Evolutionary conservation across 2,329 filamentous ascomycete genomes (phyloP).

Genomic region (Balansia obtecta): DNA sequence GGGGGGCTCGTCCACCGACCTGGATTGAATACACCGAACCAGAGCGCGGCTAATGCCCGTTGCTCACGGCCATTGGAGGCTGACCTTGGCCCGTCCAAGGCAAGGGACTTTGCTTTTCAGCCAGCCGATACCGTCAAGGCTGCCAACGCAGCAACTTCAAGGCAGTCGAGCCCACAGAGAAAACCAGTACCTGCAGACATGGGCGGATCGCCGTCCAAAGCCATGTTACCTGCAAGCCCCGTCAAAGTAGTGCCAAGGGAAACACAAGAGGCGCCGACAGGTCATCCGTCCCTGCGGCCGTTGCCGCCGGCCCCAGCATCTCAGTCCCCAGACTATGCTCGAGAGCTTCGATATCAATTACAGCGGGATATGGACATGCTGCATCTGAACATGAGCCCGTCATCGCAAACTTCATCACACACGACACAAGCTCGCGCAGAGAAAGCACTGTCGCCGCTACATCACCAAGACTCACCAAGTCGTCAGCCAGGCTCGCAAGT

Average conservation of each 20-base stretch:
- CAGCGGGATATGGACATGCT: conserved; percentile 48
- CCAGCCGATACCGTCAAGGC: conserved; percentile 44
- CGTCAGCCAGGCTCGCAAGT: conserved; percentile 19
- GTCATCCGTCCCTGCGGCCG: conserved; percentile 24
- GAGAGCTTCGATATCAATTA: conserved; percentile 48
- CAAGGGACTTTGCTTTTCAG: conserved; percentile 31
- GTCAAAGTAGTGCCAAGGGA: conserved; percentile 19
- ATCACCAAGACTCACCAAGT: conserved; percentile 8
- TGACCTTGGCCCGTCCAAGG: conserved; percentile 39
- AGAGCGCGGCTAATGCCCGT: conserved; percentile 68
- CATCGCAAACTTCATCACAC: conserved; percentile 1
- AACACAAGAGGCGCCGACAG: conserved; percentile 32
- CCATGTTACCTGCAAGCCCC: conserved; percentile 41
- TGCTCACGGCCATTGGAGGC: conserved; percentile 39
- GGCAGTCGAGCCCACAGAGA: conserved; percentile 48
- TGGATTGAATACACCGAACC: conserved; percentile 61
- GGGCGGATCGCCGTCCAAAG: conserved; percentile 42
- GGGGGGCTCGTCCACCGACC: conserved; percentile 42
- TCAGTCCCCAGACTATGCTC: conserved; percentile 48
- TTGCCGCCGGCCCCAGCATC: conserved; percentile 33
- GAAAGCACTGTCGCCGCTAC: conserved; percentile 11
- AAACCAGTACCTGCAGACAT: conserved; percentile 32
- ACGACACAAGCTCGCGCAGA: conserved; percentile 3
- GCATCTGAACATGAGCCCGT: conserved; percentile 26
- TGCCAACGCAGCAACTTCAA: conserved; percentile 32